Conservation (phyloP, 2,329 filamentous ascomycete species). For the Venturia carpophila region DNA sequence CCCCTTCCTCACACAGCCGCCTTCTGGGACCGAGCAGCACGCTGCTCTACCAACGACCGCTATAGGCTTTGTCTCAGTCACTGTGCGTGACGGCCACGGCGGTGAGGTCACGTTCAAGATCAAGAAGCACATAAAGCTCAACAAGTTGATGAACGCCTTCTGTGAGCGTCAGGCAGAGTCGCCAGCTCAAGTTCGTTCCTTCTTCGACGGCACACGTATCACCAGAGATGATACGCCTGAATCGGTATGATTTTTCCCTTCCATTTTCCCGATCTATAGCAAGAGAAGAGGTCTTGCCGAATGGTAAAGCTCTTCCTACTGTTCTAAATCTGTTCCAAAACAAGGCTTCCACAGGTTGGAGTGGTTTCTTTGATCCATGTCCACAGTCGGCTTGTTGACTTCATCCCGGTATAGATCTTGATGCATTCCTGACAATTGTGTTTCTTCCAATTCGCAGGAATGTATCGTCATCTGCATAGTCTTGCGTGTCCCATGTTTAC, state of each 20-base stretch:
- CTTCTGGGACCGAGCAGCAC: neutral
- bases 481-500: neutral
- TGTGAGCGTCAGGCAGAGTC: neutral
- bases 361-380: neutral
- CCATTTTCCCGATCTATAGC: neutral
- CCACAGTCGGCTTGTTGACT: neutral
- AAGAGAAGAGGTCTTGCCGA: neutral
- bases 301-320: neutral
- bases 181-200: slow-evolving; percentile 6
- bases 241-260: slow-evolving; percentile 19
- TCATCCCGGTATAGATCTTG: neutral
- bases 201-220: slow-evolving; percentile 8
- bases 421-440: neutral
- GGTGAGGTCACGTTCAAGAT: slow-evolving; percentile 3
- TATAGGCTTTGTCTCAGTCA: neutral
- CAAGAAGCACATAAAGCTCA: neutral
- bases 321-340: too few relatives aligned
- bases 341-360: neutral
- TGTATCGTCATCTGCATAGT: neutral
- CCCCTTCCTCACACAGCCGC: neutral
- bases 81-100: neutral
- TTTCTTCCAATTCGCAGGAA: neutral
- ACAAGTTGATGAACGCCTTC: neutral
- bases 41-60: neutral
- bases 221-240: neutral